Conservation (phyloP, 2,329 filamentous ascomycete species). For the Rachicladosporium sp. region DNA sequence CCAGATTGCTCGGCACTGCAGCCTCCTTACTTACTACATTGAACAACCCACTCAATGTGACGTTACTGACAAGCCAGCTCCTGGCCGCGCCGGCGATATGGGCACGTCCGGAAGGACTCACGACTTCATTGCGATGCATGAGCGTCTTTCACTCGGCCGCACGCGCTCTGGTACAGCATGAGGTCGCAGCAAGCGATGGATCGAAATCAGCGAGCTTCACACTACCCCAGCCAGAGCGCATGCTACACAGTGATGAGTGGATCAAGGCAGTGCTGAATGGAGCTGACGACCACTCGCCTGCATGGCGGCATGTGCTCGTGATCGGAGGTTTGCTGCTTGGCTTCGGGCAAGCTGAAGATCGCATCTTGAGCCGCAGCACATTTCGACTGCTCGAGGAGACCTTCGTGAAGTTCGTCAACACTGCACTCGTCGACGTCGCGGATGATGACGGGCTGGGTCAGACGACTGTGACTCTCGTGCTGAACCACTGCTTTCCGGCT, state of each 20-base stretch:
- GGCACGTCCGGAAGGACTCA: slow-evolving; percentile 48
- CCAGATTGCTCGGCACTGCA: slow-evolving; percentile 49
- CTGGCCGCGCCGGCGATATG: slow-evolving; percentile 61
- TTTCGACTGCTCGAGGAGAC: slow-evolving; percentile 47
- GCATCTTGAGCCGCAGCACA: slow-evolving; percentile 54
- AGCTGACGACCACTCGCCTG: slow-evolving; percentile 47
- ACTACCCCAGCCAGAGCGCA: slow-evolving; percentile 19
- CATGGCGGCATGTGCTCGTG: slow-evolving; percentile 78
- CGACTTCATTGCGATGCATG: slow-evolving; percentile 52
- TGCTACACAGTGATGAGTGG: slow-evolving; percentile 40
- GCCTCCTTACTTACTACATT: slow-evolving; percentile 56
- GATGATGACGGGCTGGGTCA: slow-evolving; percentile 37
- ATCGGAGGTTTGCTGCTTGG: slow-evolving; percentile 69
- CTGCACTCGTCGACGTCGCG: slow-evolving; percentile 53
- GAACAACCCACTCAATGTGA: slow-evolving; percentile 63
- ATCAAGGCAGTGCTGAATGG: slow-evolving; percentile 45
- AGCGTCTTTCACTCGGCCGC: slow-evolving; percentile 61
- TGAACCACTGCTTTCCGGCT: slow-evolving; percentile 66
- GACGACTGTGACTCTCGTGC: slow-evolving; percentile 50
- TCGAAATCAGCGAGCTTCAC: slow-evolving; percentile 14
- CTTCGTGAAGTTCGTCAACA: slow-evolving; percentile 61
- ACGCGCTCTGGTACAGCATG: slow-evolving; percentile 40
- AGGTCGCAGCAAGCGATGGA: slow-evolving; percentile 23
- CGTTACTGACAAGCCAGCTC: slow-evolving; percentile 59
- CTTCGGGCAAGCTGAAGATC: slow-evolving; percentile 52